Evolutionary conservation across 768 basidiomycete genomes (phyloP).

Genomic region (Lyophyllum decastes): DNA sequence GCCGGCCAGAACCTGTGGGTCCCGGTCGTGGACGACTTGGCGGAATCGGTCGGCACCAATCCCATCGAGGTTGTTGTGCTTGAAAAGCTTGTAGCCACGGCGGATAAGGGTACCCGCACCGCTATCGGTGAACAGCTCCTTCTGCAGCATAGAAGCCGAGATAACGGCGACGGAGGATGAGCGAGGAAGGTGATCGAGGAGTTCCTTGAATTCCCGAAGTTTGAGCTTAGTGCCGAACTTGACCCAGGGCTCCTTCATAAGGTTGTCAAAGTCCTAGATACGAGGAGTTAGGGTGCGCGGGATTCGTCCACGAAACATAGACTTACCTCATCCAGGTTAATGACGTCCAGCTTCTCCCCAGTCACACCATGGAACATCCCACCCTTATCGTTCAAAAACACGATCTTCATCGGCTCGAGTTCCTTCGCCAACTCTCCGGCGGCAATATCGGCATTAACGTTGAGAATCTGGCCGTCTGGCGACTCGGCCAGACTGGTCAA

Average conservation of each 20-base stretch:
- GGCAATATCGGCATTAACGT: constrained; percentile 98
- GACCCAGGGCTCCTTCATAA: constrained; percentile 99
- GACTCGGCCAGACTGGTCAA: constrained; percentile 94
- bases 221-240: constrained; percentile 99
- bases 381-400: constrained; percentile 97
- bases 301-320: neutral
- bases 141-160: constrained; percentile 87
- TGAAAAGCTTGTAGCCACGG: constrained; percentile 97
- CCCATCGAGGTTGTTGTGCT: constrained; percentile 75
- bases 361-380: constrained; percentile 97
- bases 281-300: neutral
- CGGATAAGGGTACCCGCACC: constrained; percentile 98
- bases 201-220: constrained; percentile 98
- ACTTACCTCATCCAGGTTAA: constrained; percentile 93
- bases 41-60: constrained; percentile 95
- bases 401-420: constrained; percentile 97
- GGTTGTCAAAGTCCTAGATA: constrained; percentile 84
- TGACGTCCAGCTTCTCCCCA: constrained; percentile 92
- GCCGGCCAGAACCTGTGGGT: constrained; percentile 86
- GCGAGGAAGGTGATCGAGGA: constrained; percentile 96
- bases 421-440: constrained; percentile 98
- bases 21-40: constrained; percentile 92
- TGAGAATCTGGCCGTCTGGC: constrained; percentile 95
- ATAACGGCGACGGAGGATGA: constrained; percentile 99
- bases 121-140: constrained; percentile 97